Evolutionary conservation across 1,284 basidiomycete species (phyloP), one percentile per base, ranked within the genome.

Genomic region (Papiliotrema fonsecae): DNA sequence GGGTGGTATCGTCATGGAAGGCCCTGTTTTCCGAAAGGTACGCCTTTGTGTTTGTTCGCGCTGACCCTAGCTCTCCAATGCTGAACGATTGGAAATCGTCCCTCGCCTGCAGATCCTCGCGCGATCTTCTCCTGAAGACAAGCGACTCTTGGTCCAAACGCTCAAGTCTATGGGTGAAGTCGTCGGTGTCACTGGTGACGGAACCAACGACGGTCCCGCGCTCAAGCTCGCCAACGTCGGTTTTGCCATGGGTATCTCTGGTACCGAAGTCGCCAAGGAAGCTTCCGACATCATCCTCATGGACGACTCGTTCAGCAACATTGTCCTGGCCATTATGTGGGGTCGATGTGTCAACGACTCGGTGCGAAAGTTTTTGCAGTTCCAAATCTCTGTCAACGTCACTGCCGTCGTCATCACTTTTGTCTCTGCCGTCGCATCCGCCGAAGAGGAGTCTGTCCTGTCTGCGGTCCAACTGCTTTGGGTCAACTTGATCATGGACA

Each of bases 261-360:
- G 96, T 32, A 98, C 96, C 2, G 96, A 99, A 70, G 92, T 98
- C 21, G 96, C 96, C 45, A 97, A 98, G 76, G 93, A 97, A 74
- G 96, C 96, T 2, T 97, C 92, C 9, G 96, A 98, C 67, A 97
- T 99, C 65, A 94, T 98, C 62, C 82, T 98, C 42, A 96, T 97
- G 91, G 87, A 92, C 68, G 94, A 97, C 76, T 96, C 97, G 72
- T 97, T 98, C 71, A 79, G 88, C 9, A 92, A 88, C 16, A 94
- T 98, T 68, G 90, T 97, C 58, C 86, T 90, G 64, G 94, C 93
- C 49, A 93, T 98, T 65, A 93, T 96, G 81, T 98, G 94, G 94
- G 94, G 94, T 39, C 88, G 94, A 51, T 94, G 91, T 69, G 93
- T 98, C 56, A 97, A 97, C 73, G 94, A 98, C 69, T 83, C 92